Evolutionary conservation across 2,329 filamentous ascomycete genomes (phyloP).

Genomic region (Colletotrichum sp.): DNA sequence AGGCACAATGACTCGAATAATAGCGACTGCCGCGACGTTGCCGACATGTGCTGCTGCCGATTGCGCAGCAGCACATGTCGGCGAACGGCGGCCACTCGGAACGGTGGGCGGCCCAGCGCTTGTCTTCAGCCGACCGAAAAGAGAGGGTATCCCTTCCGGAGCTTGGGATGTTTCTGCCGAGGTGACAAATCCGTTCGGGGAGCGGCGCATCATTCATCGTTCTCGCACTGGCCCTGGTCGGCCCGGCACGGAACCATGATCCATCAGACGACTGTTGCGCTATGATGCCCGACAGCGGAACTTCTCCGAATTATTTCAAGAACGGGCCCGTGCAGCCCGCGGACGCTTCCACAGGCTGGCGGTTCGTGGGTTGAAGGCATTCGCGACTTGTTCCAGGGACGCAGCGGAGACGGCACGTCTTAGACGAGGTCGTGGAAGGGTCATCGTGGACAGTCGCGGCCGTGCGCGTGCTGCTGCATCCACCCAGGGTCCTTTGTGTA

Average conservation of each 20-base stretch:
- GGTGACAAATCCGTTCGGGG: not conserved
- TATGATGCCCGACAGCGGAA: not conserved
- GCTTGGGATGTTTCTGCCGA: not conserved
- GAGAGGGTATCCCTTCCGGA: not conserved
- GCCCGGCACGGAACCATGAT: not conserved
- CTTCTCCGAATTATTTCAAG: not conserved
- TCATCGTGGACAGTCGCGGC: not conserved
- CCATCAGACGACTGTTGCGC: not conserved
- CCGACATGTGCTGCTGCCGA: not conserved
- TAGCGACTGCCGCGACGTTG: not conserved
- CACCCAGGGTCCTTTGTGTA: not conserved
- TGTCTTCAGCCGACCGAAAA: not conserved
- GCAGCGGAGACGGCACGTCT: not conserved
- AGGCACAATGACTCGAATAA: not conserved
- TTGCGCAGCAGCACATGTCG: not conserved
- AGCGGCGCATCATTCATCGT: not conserved
- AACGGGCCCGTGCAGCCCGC: not conserved
- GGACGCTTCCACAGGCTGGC: not conserved
- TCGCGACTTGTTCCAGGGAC: not conserved
- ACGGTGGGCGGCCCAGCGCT: not conserved
- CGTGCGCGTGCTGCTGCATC: not conserved
- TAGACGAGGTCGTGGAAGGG: not conserved
- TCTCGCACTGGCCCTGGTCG: not conserved
- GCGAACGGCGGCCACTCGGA: not conserved
- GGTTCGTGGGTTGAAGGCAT: not conserved